Evolutionary conservation across 2,329 filamentous ascomycete species (phyloP).

Genomic region (Emydomyces testavorans): DNA sequence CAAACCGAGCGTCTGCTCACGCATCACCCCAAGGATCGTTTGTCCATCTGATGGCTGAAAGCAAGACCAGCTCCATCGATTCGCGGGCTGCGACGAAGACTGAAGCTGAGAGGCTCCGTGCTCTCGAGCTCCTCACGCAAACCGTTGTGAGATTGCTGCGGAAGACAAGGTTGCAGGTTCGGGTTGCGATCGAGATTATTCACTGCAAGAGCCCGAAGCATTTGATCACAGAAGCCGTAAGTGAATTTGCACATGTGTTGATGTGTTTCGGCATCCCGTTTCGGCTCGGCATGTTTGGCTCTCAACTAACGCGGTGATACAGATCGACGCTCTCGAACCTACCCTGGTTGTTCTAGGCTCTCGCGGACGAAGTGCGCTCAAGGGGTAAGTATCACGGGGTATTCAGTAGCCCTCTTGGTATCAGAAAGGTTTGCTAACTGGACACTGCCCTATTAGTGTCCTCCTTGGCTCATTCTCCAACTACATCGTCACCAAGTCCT

Average conservation of each 20-base stretch:
- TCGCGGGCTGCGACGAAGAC: slow-evolving; percentile 45
- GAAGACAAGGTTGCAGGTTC: slow-evolving; percentile 84
- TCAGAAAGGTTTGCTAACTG: not conserved
- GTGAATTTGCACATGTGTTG: slow-evolving; percentile 21
- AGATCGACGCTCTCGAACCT: slow-evolving; percentile 81
- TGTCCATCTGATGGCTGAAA: slow-evolving; percentile 26
- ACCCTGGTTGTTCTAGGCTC: slow-evolving; percentile 90
- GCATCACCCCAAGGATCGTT: slow-evolving; percentile 16
- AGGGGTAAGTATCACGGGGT: slow-evolving; percentile 55
- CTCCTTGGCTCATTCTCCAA: slow-evolving; percentile 94
- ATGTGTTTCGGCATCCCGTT: not conserved
- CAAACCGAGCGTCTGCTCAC: slow-evolving; percentile 22
- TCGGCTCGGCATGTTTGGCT: not conserved
- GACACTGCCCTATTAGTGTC: slow-evolving; percentile 48
- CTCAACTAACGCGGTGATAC: slow-evolving; percentile 16
- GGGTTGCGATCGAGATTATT: slow-evolving; percentile 88
- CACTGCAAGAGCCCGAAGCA: slow-evolving; percentile 98
- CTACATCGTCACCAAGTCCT: slow-evolving; percentile 93
- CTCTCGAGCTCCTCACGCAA: slow-evolving; percentile 73
- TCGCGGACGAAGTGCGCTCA: slow-evolving; percentile 78
- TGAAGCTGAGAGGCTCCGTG: slow-evolving; percentile 68
- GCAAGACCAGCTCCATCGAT: slow-evolving; percentile 37
- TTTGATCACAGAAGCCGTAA: slow-evolving; percentile 79
- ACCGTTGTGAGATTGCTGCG: slow-evolving; percentile 73
- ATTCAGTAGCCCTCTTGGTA: not conserved